phyloP scores from a whole-genome alignment of 352 stramenopile species.

The Plasmopara halstedii region DNA sequence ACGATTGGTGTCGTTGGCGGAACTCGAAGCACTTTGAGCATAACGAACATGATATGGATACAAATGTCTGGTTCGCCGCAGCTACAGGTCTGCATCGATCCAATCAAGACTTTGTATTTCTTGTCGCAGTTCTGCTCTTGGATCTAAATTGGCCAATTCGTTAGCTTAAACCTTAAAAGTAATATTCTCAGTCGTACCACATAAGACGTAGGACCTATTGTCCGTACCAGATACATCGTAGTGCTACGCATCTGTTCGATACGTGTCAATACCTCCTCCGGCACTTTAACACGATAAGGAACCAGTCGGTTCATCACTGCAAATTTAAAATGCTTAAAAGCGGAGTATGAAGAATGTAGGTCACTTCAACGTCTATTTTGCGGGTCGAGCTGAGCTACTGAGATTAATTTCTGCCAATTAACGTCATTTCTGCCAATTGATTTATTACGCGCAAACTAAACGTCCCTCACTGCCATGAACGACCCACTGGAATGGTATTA shows the following conservation, averaged over 20 bases:
- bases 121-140: slow-evolving; percentile 66
- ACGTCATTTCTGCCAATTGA: too few species aligned
- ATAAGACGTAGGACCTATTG: slow-evolving; percentile 65
- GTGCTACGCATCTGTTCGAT: slow-evolving; percentile 57
- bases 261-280: slow-evolving; percentile 34
- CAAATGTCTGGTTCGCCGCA: slow-evolving; percentile 73
- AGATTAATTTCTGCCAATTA: slow-evolving; percentile 22
- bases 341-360: slow-evolving; percentile 13
- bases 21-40: slow-evolving; percentile 79
- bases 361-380: too few species aligned
- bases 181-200: slow-evolving; percentile 37
- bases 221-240: slow-evolving; percentile 82
- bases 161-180: slow-evolving; percentile 1
- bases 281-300: slow-evolving; percentile 53
- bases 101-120: slow-evolving; percentile 77
- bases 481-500: slow-evolving; percentile 94
- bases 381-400: slow-evolving; percentile 1
- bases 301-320: slow-evolving; percentile 50
- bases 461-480: slow-evolving; percentile 52
- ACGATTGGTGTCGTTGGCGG: slow-evolving; percentile 56
- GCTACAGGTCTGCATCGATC: slow-evolving; percentile 58
- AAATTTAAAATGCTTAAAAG: slow-evolving; percentile 1
- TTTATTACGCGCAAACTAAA: too few species aligned
- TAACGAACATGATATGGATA: slow-evolving; percentile 80
- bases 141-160: slow-evolving; percentile 24